A percentile compares a stretch with the other conserved stretches of the same genome.
Conservation (phyloP, 306 rosid species). For the Casuarina cunninghamiana region DNA sequence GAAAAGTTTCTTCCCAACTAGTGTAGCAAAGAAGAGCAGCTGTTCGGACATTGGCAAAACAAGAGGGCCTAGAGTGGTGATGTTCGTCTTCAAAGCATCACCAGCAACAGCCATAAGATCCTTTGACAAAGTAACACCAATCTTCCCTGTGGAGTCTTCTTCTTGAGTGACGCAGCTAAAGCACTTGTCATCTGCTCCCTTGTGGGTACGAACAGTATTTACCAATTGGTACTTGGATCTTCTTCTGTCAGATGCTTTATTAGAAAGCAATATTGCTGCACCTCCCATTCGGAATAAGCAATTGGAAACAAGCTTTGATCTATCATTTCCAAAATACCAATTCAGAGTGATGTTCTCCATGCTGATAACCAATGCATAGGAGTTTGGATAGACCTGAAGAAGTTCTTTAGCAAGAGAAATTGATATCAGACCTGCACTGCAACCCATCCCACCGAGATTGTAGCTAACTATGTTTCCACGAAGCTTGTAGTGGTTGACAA, state of each 20-base stretch:
- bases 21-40: conserved; percentile 72
- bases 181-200: conserved; percentile 87
- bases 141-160: conserved; percentile 67
- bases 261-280: conserved; percentile 79
- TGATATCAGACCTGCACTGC: conserved; percentile 90
- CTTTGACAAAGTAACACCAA: conserved; percentile 88
- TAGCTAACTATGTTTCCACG: conserved; percentile 76
- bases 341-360: conserved; percentile 95
- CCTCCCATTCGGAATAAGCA: conserved; percentile 93
- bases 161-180: conserved; percentile 86
- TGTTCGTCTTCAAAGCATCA: conserved; percentile 84
- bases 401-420: conserved; percentile 88
- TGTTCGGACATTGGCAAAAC: conserved; percentile 90
- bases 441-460: conserved; percentile 93
- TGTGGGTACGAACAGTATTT: conserved; percentile 76
- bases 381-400: conserved; percentile 82
- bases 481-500: conserved; percentile 84
- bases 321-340: conserved; percentile 91
- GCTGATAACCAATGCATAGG: conserved; percentile 81
- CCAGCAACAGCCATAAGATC: conserved; percentile 94
- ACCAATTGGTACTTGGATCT: conserved; percentile 75
- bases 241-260: conserved; percentile 68
- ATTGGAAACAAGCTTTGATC: conserved; percentile 87
- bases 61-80: conserved; percentile 86
- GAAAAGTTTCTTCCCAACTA: conserved; percentile 64